Base-by-base conservation (phyloP, 768 basidiomycete species). In the Cystoderma amianthinum region DNA sequence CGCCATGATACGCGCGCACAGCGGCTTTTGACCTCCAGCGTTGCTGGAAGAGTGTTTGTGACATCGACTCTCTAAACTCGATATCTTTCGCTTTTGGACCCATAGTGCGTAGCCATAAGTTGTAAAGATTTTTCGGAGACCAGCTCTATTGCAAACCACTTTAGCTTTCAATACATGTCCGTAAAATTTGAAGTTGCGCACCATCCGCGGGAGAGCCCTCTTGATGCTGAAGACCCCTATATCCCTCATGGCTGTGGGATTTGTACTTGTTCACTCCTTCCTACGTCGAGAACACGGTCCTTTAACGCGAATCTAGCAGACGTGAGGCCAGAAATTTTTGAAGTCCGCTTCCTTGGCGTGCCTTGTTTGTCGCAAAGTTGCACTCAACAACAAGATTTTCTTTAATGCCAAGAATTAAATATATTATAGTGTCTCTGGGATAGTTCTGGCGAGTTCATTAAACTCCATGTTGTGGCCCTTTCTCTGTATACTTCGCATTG, bases 1-100 rank as follows among this genome's bases (percentile, higher is more conserved):
- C 94, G 17, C 94, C 93, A 57, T 98, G 96, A 71, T 98, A 98
- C 3, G 81, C 94, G 42, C 94, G 82, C 22, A 91, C 75, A 44
- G 91, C 78, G 3, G 82, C 73, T 63, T 95, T 96, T 10, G 89
- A 79, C 15, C 67, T 69, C 90, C 92, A 97, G 30, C 93, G 85
- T 53, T 95, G 87, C 61, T 95, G 88, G 67, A 88, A 96, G 25
- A 97, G 73, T 0, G 86, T 80, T 32, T 69, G 61, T 23, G 63
- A 49, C 21, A 77, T 73, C 12, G 58, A 58, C 17, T 64, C 57
- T 41, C 66, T 76, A 63, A 91, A 93, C 15, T 67, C 53, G 3
- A 84, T 73, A 17, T 80, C 72, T 4, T 57, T 48, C n/a, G 62
- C 56, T 40, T 65, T 63, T 5, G 67, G 59, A 44, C 55, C 80